These are phyloP conservation scores for Guillardia theta DNA, from an alignment of 78 protist species.

Conservation along the genomic window DNA sequence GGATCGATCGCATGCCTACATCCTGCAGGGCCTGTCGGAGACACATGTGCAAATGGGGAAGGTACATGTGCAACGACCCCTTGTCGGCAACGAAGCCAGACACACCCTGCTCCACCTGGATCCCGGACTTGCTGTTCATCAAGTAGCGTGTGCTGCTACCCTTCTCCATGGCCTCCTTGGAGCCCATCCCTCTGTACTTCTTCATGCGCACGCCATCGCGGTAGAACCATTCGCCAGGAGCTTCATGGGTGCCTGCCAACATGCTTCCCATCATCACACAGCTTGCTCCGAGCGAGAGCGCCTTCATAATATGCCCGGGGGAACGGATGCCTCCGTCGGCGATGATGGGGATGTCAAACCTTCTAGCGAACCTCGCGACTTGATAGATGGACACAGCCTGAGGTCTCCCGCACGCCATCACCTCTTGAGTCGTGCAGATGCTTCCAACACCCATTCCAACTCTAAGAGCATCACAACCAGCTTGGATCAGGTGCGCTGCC, in stretches of 20 bases:
- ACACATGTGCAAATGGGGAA: not conserved
- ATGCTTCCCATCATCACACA: conserved; percentile 91
- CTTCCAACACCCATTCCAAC: conserved; percentile 94
- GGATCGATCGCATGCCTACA: not conserved
- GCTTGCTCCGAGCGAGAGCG: conserved; percentile 83
- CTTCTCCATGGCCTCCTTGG: conserved; percentile 84
- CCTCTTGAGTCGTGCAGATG: conserved; percentile 90
- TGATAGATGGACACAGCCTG: conserved; percentile 16
- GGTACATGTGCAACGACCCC: conserved; percentile 65
- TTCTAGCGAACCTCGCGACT: not conserved
- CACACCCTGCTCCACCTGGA: conserved; percentile 45
- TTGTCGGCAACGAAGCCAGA: conserved; percentile 83
- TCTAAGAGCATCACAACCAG: conserved; percentile 87
- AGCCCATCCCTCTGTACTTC: conserved; percentile 88
- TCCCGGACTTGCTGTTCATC: conserved; percentile 45
- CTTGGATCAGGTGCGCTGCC: conserved; percentile 67
- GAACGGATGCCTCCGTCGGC: conserved; percentile 92
- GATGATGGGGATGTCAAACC: conserved; percentile 80
- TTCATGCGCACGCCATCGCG: conserved; percentile 82
- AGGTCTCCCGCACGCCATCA: conserved; percentile 75
- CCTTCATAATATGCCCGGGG: conserved; percentile 87
- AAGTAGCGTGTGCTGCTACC: conserved; percentile 74
- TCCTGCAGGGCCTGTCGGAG: conserved; percentile 18
- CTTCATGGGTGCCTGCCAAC: conserved; percentile 91
- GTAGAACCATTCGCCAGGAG: conserved; percentile 86